phyloP scores from a whole-genome alignment of 495 filamentous ascomycete species.

The Lepidopterella palustris region DNA sequence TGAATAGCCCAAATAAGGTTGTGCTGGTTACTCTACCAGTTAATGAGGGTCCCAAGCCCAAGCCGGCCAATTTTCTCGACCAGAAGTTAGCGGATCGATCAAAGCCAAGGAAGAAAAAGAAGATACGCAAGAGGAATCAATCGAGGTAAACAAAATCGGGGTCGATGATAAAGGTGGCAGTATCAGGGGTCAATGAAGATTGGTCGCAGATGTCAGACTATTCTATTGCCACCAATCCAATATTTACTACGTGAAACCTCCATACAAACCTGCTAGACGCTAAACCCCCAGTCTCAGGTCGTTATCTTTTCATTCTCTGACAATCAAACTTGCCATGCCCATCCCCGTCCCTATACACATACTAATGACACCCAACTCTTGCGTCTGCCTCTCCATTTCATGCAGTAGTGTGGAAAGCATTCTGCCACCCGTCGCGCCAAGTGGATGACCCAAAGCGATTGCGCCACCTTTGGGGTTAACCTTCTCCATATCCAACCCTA shows the following conservation, averaged over 20 bases:
- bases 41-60: too few relatives aligned
- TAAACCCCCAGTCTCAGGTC: not conserved
- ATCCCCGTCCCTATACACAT: slow-evolving; percentile 45
- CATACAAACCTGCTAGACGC: not conserved
- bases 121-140: slow-evolving; percentile 14
- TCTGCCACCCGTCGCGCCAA: slow-evolving; percentile 38
- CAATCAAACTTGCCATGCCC: slow-evolving; percentile 44
- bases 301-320: slow-evolving; percentile 31
- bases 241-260: not conserved
- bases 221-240: too few relatives aligned
- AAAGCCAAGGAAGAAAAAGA: slow-evolving; percentile 41
- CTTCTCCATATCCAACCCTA: slow-evolving; percentile 55
- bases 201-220: too few relatives aligned
- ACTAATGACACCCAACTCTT: slow-evolving; percentile 37
- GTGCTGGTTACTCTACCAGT: too few relatives aligned
- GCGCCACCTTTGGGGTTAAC: slow-evolving; percentile 70
- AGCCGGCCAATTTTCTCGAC: slow-evolving; percentile 32
- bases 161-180: too few relatives aligned
- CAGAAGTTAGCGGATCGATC: slow-evolving; percentile 36
- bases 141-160: too few relatives aligned
- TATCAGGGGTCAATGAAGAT: too few relatives aligned
- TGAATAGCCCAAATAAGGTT: slow-evolving; percentile 25
- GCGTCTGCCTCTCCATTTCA: slow-evolving; percentile 37
- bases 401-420: slow-evolving; percentile 36
- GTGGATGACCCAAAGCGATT: slow-evolving; percentile 40